Conservation (phyloP, 163 green algal genomes). For the Chlamydomonas reinhardtii region DNA sequence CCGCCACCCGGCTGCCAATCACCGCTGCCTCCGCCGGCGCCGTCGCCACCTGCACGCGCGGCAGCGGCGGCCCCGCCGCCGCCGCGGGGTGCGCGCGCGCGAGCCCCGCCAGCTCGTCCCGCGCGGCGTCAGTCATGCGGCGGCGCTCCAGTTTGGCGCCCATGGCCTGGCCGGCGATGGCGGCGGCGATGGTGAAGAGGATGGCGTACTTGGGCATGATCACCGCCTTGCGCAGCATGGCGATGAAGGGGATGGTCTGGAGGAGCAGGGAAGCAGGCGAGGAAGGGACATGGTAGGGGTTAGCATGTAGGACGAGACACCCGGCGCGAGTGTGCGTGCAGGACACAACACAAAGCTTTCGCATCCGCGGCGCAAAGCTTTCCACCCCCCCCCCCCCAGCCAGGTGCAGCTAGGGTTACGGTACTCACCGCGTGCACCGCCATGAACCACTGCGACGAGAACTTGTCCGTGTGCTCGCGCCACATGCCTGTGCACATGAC, state of each 20-base stretch:
- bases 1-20: neutral
- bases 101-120: constrained; percentile 31
- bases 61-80: neutral
- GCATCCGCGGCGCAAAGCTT: too few relatives aligned
- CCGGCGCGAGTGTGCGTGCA: too few relatives aligned
- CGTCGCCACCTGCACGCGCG: too few relatives aligned
- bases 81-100: neutral
- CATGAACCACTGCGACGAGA: constrained; percentile 93
- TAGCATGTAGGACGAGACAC: too few relatives aligned
- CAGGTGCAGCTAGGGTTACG: too few relatives aligned
- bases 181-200: constrained; percentile 86
- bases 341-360: too few relatives aligned
- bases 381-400: too few relatives aligned
- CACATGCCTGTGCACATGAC: constrained; percentile 56
- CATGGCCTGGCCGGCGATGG: constrained; percentile 84
- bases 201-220: constrained; percentile 95
- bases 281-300: too few relatives aligned
- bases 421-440: constrained; percentile 87
- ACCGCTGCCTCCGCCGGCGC: too few relatives aligned
- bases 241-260: constrained; percentile 92
- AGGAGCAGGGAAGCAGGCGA: neutral
- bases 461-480: constrained; percentile 94
- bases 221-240: constrained; percentile 93
- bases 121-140: constrained; percentile 28
- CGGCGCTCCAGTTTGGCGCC: constrained; percentile 75